These are phyloP conservation scores for Schizophyllum amplum DNA, from an alignment of 1,284 basidiomycete genomes.

Conservation along the genomic window DNA sequence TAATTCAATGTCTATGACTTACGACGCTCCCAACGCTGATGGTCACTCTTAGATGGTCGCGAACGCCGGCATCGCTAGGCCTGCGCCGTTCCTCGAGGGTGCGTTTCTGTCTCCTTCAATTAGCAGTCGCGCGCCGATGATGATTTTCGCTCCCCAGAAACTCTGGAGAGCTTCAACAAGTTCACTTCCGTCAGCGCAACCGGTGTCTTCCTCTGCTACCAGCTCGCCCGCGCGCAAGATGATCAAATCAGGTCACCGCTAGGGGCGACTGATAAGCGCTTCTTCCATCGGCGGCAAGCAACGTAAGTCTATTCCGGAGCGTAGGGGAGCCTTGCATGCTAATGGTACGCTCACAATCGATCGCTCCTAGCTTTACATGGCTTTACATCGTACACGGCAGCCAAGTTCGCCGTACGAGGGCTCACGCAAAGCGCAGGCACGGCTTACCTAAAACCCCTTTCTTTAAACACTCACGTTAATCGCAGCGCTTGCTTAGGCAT, in stretches of 20 bases:
- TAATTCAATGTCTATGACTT: background rate
- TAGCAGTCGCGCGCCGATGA: background rate
- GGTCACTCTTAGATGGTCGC: constrained; percentile 18
- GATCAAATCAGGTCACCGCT: constrained; percentile 15
- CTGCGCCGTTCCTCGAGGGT: constrained; percentile 13
- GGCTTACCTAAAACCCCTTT: constrained; percentile 8
- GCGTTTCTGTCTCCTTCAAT: background rate
- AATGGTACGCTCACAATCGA: background rate
- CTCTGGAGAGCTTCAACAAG: constrained; percentile 11
- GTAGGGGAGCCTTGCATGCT: background rate
- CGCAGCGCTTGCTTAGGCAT: constrained; percentile 26
- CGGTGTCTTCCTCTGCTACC: constrained; percentile 16
- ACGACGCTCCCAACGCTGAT: background rate
- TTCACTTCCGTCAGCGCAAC: constrained; percentile 12
- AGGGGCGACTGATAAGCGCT: constrained; percentile 15
- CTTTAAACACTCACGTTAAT: background rate
- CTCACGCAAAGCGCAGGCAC: constrained; percentile 27
- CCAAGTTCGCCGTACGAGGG: constrained; percentile 26
- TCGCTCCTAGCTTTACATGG: constrained; percentile 6
- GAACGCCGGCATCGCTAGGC: constrained; percentile 17
- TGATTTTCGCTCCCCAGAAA: too few species aligned
- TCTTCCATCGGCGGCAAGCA: constrained; percentile 9
- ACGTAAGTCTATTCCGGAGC: too few species aligned
- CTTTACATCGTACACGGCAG: constrained; percentile 18
- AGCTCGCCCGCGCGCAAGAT: constrained; percentile 16